Conservation (phyloP, 345 rosid genomes). For the Brassica juncea region DNA sequence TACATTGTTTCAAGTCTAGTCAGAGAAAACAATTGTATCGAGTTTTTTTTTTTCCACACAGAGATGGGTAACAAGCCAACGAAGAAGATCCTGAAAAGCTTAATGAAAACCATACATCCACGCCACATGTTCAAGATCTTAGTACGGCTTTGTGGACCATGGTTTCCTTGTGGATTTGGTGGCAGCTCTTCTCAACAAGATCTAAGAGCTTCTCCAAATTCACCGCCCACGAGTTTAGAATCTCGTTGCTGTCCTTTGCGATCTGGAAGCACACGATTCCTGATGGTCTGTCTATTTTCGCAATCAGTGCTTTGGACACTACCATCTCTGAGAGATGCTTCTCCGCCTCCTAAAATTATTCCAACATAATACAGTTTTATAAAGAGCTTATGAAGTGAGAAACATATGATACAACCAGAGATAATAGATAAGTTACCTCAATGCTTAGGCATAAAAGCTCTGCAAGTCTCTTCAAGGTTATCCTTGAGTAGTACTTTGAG, state of each 20-base stretch:
- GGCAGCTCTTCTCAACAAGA: conserved; percentile 99
- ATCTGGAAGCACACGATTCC: conserved; percentile 86
- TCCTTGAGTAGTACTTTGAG: conserved; percentile 89
- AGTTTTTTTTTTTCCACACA: background rate
- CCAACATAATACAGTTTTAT: background rate
- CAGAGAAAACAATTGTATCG: conserved; percentile 21
- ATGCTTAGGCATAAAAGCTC: conserved; percentile 81
- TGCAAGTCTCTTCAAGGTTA: conserved; percentile 83
- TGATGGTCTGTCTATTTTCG: conserved; percentile 90
- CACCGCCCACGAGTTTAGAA: conserved; percentile 88
- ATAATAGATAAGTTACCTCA: conserved; percentile 50
- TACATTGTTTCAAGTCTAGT: background rate
- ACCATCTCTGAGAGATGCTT: conserved; percentile 99
- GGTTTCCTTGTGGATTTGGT: conserved; percentile 98
- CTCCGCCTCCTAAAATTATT: conserved; percentile 79
- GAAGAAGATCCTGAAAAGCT: background rate
- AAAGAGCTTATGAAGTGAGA: background rate
- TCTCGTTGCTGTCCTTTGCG: conserved; percentile 90
- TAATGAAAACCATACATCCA: conserved; percentile 1
- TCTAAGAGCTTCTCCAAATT: conserved; percentile 95
- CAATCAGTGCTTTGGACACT: conserved; percentile 86
- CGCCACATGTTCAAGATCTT: conserved; percentile 35
- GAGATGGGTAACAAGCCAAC: conserved; percentile 18
- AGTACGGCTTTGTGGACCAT: conserved; percentile 96
- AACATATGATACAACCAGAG: background rate